Conservation (phyloP, 495 filamentous ascomycete species). For the Penicillium cosmopolitanum region DNA sequence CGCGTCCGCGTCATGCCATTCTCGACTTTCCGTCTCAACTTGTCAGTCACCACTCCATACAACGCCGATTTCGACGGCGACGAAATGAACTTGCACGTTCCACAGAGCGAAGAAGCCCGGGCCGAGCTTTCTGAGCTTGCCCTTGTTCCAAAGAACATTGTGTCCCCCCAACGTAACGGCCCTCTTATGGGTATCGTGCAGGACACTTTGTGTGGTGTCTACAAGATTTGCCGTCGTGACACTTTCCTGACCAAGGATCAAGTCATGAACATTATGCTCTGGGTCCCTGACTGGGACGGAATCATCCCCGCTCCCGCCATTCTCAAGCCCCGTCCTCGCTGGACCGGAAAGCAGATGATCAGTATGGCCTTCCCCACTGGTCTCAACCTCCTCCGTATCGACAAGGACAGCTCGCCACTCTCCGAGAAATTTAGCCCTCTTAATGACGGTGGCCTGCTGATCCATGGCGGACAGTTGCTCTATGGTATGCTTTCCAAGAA, state of each 20-base stretch:
- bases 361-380: constrained; percentile 88
- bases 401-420: constrained; percentile 55
- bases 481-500: constrained; percentile 92
- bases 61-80: constrained; percentile 99
- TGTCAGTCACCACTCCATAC: constrained; percentile 97
- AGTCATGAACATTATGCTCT: constrained; percentile 94
- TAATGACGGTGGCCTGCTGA: constrained; percentile 77
- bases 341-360: constrained; percentile 99
- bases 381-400: constrained; percentile 73
- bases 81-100: constrained; percentile 99
- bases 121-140: constrained; percentile 92
- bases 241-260: constrained; percentile 86
- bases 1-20: constrained; percentile 97
- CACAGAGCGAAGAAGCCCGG: constrained; percentile 92
- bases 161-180: constrained; percentile 95
- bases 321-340: constrained; percentile 84
- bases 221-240: constrained; percentile 94
- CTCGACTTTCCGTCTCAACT: constrained; percentile 94
- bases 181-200: constrained; percentile 99
- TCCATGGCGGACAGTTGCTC: constrained; percentile 86
- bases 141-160: constrained; percentile 95
- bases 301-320: constrained; percentile 90
- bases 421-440: constrained; percentile 64
- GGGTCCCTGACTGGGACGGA: constrained; percentile 98
- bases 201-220: constrained; percentile 93